Conservation (phyloP, 257 asterid genomes). For the Plantago ovata region DNA sequence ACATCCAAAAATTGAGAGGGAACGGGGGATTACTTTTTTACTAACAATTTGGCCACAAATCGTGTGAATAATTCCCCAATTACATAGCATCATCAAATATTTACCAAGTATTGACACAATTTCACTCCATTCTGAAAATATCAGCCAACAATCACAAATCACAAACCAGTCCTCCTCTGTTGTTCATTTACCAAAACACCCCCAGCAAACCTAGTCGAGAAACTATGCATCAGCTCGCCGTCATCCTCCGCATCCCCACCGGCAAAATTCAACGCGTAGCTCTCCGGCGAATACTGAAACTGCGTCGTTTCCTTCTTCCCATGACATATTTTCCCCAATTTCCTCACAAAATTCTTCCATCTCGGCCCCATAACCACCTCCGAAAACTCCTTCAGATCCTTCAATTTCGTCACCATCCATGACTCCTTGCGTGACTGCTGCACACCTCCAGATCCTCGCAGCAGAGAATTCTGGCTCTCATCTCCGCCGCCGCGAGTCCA, state of each 20-base stretch:
- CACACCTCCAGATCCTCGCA: slow-evolving; percentile 19
- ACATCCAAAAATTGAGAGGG: no score
- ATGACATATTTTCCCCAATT: slow-evolving; percentile 31
- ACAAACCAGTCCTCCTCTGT: slow-evolving; percentile 27
- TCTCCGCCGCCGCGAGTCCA: slow-evolving; percentile 20
- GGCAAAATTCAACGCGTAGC: slow-evolving; percentile 68
- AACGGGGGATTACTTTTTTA: no score
- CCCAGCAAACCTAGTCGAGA: slow-evolving; percentile 52
- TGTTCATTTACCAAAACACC: slow-evolving; percentile 27
- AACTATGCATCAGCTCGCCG: slow-evolving; percentile 31
- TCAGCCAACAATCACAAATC: background rate
- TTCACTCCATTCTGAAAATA: no score
- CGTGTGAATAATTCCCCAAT: no score
- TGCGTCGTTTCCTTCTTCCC: slow-evolving; percentile 16
- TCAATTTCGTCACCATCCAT: slow-evolving; percentile 26
- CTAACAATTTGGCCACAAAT: no score
- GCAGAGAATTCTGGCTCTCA: slow-evolving; percentile 16
- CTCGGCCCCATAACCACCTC: slow-evolving; percentile 49
- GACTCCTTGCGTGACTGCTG: slow-evolving; percentile 17
- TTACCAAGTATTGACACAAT: background rate
- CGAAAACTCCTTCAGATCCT: slow-evolving; percentile 40
- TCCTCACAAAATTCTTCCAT: slow-evolving; percentile 48
- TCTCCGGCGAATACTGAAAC: slow-evolving; percentile 56
- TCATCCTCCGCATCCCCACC: slow-evolving; percentile 34
- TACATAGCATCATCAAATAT: background rate